Conservation (phyloP, 1,139 yeast species). For the Waltiozyma solani region DNA sequence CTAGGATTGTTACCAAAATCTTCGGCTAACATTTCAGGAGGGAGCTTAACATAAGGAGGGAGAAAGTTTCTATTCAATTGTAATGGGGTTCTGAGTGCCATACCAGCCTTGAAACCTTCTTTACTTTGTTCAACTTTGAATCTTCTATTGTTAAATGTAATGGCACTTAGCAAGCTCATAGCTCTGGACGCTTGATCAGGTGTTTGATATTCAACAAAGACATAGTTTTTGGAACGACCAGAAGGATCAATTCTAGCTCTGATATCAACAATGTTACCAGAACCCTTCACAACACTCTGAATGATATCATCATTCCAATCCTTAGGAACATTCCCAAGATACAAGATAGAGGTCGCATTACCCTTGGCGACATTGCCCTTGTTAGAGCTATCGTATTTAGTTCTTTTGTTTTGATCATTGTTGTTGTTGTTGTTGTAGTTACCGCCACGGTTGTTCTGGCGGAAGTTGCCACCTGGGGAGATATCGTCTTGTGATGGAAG, state of each 20-base stretch:
- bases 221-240: slow-evolving; percentile 56
- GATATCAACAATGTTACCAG: slow-evolving; percentile 53
- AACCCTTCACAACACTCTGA: slow-evolving; percentile 51
- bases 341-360: slow-evolving; percentile 30
- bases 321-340: slow-evolving; percentile 53
- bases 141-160: slow-evolving; percentile 34
- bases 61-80: slow-evolving; percentile 32
- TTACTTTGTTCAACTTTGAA: slow-evolving; percentile 50
- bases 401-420: neutral
- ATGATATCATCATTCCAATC: slow-evolving; percentile 53
- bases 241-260: slow-evolving; percentile 51
- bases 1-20: no score
- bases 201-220: slow-evolving; percentile 47
- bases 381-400: neutral
- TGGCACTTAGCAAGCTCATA: slow-evolving; percentile 30
- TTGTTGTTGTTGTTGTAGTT: no score
- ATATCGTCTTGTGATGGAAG: neutral
- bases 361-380: neutral
- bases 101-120: slow-evolving; percentile 41
- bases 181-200: slow-evolving; percentile 46
- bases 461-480: neutral
- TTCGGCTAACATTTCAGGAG: slow-evolving; percentile 34
- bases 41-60: slow-evolving; percentile 47
- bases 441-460: neutral
- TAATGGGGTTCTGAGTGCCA: slow-evolving; percentile 31